A percentile compares a stretch with the other conserved stretches of the same genome.
Evolutionary conservation across 2,329 filamentous ascomycete genomes (phyloP).

Genomic region (Arthrinium puccinioides): DNA sequence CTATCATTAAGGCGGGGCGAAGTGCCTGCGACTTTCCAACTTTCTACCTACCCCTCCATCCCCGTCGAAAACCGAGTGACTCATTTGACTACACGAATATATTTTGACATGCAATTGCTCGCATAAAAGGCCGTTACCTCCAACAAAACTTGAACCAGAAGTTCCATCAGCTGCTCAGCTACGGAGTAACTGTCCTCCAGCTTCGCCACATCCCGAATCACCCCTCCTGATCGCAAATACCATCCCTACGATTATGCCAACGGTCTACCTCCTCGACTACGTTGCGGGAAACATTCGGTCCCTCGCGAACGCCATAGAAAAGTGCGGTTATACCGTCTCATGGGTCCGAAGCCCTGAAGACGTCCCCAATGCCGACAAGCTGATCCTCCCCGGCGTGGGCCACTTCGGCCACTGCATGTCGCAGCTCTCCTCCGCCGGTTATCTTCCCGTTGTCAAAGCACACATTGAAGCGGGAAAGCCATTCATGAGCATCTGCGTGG

Average conservation of each 20-base stretch:
- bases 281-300: slow-evolving; percentile 95
- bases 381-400: slow-evolving; percentile 93
- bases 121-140: too few species aligned
- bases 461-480: slow-evolving; percentile 90
- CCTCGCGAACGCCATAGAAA: slow-evolving; percentile 95
- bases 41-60: too few species aligned
- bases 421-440: slow-evolving; percentile 75
- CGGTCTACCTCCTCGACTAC: slow-evolving; percentile 75
- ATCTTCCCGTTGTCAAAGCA: slow-evolving; percentile 70
- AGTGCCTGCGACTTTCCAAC: too few species aligned
- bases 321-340: slow-evolving; percentile 84
- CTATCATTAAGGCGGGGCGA: too few species aligned
- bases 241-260: slow-evolving; percentile 69
- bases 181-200: too few species aligned
- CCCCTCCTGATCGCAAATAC: too few species aligned
- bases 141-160: too few species aligned
- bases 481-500: slow-evolving; percentile 97
- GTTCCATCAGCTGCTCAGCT: too few species aligned
- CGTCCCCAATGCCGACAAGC: slow-evolving; percentile 78
- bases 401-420: slow-evolving; percentile 95
- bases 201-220: too few species aligned
- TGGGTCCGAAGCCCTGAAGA: slow-evolving; percentile 86
- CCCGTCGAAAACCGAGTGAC: too few species aligned
- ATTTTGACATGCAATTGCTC: too few species aligned
- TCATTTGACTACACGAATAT: too few species aligned